A percentile compares a stretch with the other conserved stretches of the same genome.
phyloP scores from a whole-genome alignment of 208 protist genomes.

The Trichomonas vaginalis region DNA sequence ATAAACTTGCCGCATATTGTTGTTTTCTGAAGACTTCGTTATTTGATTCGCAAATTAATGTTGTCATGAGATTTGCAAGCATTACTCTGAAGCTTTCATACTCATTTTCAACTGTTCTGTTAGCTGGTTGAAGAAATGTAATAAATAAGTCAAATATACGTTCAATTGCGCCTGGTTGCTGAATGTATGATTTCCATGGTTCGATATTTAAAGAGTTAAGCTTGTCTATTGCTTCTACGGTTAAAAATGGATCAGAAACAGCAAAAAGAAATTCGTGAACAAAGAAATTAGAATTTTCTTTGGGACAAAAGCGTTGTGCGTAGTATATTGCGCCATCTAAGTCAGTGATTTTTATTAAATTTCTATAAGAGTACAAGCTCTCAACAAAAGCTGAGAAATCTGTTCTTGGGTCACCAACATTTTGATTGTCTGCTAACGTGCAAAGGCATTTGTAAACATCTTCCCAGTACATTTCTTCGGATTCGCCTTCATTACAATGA shows the following conservation, averaged over 20 bases:
- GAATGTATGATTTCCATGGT: neutral
- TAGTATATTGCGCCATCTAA: neutral
- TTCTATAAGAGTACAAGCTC: neutral
- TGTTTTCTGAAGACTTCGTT: neutral
- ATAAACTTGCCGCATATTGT: neutral
- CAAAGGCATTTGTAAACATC: neutral
- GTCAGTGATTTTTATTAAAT: neutral
- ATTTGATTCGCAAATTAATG: neutral
- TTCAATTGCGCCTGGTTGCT: neutral
- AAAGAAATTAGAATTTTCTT: neutral
- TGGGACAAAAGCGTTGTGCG: neutral
- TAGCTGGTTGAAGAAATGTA: neutral
- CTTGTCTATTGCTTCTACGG: neutral
- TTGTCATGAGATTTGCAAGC: neutral
- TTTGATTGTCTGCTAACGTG: neutral
- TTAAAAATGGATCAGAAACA: neutral
- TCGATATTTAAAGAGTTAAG: neutral
- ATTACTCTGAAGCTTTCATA: neutral
- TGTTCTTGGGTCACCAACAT: neutral
- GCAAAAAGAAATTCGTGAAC: neutral
- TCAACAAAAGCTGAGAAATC: neutral
- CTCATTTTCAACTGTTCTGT: neutral
- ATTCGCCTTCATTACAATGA: neutral
- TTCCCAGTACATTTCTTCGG: neutral
- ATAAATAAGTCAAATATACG: neutral